Evolutionary conservation across 1,284 basidiomycete species (phyloP), one percentile per base, ranked within the genome.

Genomic region (Malassezia cuniculi): DNA sequence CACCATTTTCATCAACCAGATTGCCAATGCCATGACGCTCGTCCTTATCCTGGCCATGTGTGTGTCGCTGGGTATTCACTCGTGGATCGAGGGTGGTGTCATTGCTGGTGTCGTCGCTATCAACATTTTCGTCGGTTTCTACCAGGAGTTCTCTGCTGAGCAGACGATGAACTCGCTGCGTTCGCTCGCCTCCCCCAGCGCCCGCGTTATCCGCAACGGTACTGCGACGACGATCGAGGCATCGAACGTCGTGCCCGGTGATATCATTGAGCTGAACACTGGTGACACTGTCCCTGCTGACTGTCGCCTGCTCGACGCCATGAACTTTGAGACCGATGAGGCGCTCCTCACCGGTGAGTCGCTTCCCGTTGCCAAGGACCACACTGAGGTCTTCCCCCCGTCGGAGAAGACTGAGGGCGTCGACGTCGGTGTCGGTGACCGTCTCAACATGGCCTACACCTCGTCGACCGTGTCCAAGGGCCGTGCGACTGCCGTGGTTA

Each of bases 291-390:
- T 66, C 6, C 62, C 62, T 8, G 62, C 59, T 24, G 62, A 66
- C 28, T 47, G 58, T 39, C 55, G 62, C 19, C 48, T 66, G 11
- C 47, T 66, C 45, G 62, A 64, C 38, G 49, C 55, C 26, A 60
- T 55, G 52, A 64, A 66, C 47, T 64, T 66, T 16, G 62, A 66
- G 47, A 52, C 74, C 14, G 78, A 79, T 45, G 78, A 80, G 58
- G 76, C 78, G 4, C 71, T 80, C 22, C 69, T 81, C n/a, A 81
- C 79, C 1, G 79, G 78, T 34, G 77, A 79, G 57, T 74, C 73
- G 9, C 61, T 80, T 12, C 79, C 79, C 42, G 78, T 80, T 10
- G 66, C 70, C 20, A 81, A 81, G 66, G 73, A 62, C 28, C 51
- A 52, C 35, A 39, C 37, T 5, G 38, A 54, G 10, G 33, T 52